Conservation (phyloP, 257 asterid species). For the Ophiorrhiza pumila region DNA sequence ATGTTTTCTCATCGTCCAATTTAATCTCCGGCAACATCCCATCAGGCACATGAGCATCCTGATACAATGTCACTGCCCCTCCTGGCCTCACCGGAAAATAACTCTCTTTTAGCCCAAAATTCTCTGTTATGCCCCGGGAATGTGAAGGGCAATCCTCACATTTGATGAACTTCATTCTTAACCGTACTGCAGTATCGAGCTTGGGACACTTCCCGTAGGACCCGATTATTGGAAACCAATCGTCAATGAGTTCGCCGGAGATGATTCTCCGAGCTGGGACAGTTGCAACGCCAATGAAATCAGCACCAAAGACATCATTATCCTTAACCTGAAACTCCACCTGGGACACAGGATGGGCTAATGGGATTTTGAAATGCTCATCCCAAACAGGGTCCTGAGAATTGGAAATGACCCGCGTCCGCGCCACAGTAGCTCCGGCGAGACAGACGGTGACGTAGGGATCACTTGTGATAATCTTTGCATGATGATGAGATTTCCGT, state of each 20-base stretch:
- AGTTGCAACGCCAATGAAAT: conserved; percentile 62
- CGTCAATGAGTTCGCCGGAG: conserved; percentile 62
- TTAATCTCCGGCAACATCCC: conserved; percentile 59
- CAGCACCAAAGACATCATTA: conserved; percentile 88
- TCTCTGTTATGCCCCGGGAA: conserved; percentile 37
- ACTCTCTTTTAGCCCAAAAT: conserved; percentile 51
- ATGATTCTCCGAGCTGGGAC: conserved; percentile 56
- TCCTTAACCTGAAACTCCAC: conserved; percentile 85
- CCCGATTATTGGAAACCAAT: conserved; percentile 77
- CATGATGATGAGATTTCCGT: conserved; percentile 28
- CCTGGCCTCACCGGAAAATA: conserved; percentile 80
- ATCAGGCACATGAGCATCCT: conserved; percentile 74
- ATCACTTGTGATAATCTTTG: conserved; percentile 78
- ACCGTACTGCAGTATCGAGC: conserved; percentile 54
- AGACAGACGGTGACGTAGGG: conserved; percentile 85
- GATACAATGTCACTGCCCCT: conserved; percentile 65
- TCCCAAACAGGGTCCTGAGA: conserved; percentile 83
- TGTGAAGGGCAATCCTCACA: conserved; percentile 45
- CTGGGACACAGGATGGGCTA: conserved; percentile 84
- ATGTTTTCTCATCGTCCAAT: conserved; percentile 37
- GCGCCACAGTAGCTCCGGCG: conserved; percentile 79
- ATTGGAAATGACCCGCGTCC: conserved; percentile 74
- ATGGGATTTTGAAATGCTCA: conserved; percentile 68
- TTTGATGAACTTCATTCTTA: conserved; percentile 57
- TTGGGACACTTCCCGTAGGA: conserved; percentile 65